Conservation (phyloP, 139 green algal genomes). For the Haematococcus sp. region DNA sequence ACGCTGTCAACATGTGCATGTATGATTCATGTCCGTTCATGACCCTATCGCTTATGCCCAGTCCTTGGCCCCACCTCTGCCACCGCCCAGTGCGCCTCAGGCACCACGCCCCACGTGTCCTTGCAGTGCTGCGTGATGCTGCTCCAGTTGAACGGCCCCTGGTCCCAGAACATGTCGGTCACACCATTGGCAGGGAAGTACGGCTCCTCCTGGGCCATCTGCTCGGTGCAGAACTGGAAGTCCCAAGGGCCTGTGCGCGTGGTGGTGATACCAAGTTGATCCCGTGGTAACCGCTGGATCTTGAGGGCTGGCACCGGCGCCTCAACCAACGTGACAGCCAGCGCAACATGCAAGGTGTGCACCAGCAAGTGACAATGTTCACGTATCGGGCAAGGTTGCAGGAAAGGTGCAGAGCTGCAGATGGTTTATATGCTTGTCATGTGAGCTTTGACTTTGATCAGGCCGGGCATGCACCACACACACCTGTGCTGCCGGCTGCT, state of each 20-base stretch:
- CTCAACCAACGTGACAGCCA: too few relatives aligned
- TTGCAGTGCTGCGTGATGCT: slow-evolving; percentile 44
- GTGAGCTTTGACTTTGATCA: too few relatives aligned
- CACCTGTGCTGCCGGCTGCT: slow-evolving; percentile 27
- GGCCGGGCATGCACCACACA: background rate
- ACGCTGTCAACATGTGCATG: too few relatives aligned
- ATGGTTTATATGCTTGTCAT: too few relatives aligned
- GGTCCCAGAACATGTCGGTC: slow-evolving; percentile 75
- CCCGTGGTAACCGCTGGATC: background rate
- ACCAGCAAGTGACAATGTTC: too few relatives aligned
- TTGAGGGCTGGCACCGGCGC: too few relatives aligned
- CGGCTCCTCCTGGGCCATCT: slow-evolving; percentile 28
- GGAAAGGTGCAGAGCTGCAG: too few relatives aligned
- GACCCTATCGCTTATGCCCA: too few relatives aligned
- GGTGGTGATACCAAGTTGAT: background rate
- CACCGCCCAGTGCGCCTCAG: slow-evolving; percentile 22
- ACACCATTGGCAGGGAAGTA: slow-evolving; percentile 57
- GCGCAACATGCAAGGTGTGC: too few relatives aligned
- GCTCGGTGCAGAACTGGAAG: slow-evolving; percentile 74
- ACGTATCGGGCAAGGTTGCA: background rate
- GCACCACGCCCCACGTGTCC: slow-evolving; percentile 38
- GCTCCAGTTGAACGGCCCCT: slow-evolving; percentile 36
- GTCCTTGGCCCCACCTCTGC: background rate
- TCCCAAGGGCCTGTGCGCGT: slow-evolving; percentile 47
- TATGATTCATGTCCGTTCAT: too few relatives aligned